Evolutionary conservation across 257 asterid species (phyloP).

Genomic region (Plantago major): DNA sequence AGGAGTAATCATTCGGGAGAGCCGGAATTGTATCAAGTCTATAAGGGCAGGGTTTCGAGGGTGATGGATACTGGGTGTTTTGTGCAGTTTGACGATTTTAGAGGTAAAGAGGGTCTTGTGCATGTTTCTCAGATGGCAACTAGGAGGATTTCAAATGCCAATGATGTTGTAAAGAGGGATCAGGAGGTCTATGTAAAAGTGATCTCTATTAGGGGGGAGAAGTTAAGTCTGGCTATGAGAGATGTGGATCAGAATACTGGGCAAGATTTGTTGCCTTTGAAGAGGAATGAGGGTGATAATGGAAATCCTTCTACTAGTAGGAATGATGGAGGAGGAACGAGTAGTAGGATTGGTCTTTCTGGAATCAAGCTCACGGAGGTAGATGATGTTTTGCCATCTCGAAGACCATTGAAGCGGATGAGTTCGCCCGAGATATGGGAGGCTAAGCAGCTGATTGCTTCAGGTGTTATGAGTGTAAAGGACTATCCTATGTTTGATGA

Average conservation of each 20-base stretch:
- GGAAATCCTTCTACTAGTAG: slow-evolving; percentile 50
- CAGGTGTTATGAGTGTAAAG: slow-evolving; percentile 72
- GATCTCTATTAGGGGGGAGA: slow-evolving; percentile 59
- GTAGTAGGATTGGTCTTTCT: slow-evolving; percentile 70
- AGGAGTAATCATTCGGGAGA: slow-evolving; percentile 33
- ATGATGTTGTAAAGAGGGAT: slow-evolving; percentile 86
- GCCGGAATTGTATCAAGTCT: slow-evolving; percentile 61
- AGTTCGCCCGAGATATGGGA: slow-evolving; percentile 97
- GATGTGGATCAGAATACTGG: slow-evolving; percentile 95
- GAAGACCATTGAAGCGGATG: slow-evolving; percentile 81
- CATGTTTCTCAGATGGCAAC: slow-evolving; percentile 86
- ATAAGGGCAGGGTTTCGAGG: slow-evolving; percentile 82
- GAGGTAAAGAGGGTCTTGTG: slow-evolving; percentile 85
- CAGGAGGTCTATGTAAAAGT: slow-evolving; percentile 90
- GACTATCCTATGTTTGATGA: slow-evolving; percentile 82
- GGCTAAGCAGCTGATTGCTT: slow-evolving; percentile 83
- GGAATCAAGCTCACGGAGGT: slow-evolving; percentile 69
- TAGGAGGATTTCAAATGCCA: slow-evolving; percentile 76
- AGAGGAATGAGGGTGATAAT: slow-evolving; percentile 54
- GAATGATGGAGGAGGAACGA: slow-evolving; percentile 46
- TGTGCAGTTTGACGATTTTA: slow-evolving; percentile 67
- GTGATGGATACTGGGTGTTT: slow-evolving; percentile 97
- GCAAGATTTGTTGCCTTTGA: slow-evolving; percentile 75
- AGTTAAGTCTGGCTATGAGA: slow-evolving; percentile 83
- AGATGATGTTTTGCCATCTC: slow-evolving; percentile 56